Evolutionary conservation across 2,329 filamentous ascomycete genomes (phyloP).

Genomic region (Cladophialophora immunda): DNA sequence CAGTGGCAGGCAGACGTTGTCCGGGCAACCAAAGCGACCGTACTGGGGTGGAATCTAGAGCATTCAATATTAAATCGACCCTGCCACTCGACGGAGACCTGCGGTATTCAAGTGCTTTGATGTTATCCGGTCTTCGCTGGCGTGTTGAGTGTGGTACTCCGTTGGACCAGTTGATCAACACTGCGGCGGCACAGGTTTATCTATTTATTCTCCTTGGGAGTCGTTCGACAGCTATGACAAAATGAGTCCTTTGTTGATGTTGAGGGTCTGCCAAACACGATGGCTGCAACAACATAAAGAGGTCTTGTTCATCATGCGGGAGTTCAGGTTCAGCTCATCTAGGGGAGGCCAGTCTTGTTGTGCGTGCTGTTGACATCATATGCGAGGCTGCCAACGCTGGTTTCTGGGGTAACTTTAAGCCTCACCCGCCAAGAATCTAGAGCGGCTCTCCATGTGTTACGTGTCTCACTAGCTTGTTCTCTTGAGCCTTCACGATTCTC

Average conservation of each 20-base stretch:
- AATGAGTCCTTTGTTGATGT: background rate
- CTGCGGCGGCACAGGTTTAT: conserved; percentile 7
- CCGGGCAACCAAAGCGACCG: conserved; percentile 21
- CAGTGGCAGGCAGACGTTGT: conserved; percentile 19
- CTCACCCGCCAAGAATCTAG: too few species aligned
- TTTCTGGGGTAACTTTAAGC: conserved; percentile 15
- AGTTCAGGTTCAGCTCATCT: background rate
- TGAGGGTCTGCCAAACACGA: background rate
- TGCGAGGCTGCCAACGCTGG: background rate
- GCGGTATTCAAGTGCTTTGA: background rate
- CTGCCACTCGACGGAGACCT: background rate
- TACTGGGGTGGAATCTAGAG: background rate
- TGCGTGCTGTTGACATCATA: conserved; percentile 7
- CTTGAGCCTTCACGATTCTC: too few species aligned
- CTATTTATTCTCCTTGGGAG: background rate
- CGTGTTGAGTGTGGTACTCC: background rate
- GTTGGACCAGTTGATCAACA: conserved; percentile 3
- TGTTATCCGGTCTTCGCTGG: background rate
- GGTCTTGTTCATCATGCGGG: background rate
- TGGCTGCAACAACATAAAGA: background rate
- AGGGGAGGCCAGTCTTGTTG: background rate
- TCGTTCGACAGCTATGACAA: conserved; percentile 2
- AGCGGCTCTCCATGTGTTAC: too few species aligned
- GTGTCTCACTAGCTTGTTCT: too few species aligned
- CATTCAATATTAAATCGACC: background rate